Percentiles rank a stretch among this genome's conserved stretches.
phyloP scores from a whole-genome alignment of 208 protist genomes.

The Crithidia thermophila region DNA sequence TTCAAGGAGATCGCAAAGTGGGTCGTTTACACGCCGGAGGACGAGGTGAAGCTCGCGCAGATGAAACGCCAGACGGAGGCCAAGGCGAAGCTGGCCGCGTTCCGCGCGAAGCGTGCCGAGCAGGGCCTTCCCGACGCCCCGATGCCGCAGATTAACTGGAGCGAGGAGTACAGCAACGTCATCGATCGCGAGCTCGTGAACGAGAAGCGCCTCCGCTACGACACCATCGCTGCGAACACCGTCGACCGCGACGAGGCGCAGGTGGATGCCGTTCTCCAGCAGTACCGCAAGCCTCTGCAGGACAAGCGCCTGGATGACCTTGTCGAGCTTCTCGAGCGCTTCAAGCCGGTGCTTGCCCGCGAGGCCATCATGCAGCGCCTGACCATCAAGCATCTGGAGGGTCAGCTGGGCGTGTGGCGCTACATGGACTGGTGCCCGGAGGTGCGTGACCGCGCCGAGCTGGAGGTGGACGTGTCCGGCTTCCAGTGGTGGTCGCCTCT shows the following conservation, averaged over 20 bases:
- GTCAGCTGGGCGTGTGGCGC: conserved; percentile 91
- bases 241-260: conserved; percentile 82
- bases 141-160: conserved; percentile 80
- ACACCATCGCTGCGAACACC: conserved; percentile 77
- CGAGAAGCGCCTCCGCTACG: conserved; percentile 91
- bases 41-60: conserved; percentile 77
- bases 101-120: conserved; percentile 68
- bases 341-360: conserved; percentile 93
- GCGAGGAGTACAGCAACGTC: conserved; percentile 69
- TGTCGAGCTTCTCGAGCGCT: conserved; percentile 88
- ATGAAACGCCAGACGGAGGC: conserved; percentile 79
- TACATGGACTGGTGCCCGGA: conserved; percentile 95
- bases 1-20: conserved; percentile 90
- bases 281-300: conserved; percentile 87
- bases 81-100: conserved; percentile 75
- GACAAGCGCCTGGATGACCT: conserved; percentile 89
- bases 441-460: conserved; percentile 90
- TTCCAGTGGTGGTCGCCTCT: conserved; percentile 90
- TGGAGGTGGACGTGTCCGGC: conserved; percentile 86
- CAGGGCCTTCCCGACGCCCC: conserved; percentile 63
- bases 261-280: conserved; percentile 84
- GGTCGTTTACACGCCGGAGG: conserved; percentile 91
- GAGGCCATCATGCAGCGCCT: conserved; percentile 94
- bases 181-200: conserved; percentile 88
- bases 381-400: conserved; percentile 93